phyloP scores from a whole-genome alignment of 2,329 filamentous ascomycete species.

The Verruconis gallopava region DNA sequence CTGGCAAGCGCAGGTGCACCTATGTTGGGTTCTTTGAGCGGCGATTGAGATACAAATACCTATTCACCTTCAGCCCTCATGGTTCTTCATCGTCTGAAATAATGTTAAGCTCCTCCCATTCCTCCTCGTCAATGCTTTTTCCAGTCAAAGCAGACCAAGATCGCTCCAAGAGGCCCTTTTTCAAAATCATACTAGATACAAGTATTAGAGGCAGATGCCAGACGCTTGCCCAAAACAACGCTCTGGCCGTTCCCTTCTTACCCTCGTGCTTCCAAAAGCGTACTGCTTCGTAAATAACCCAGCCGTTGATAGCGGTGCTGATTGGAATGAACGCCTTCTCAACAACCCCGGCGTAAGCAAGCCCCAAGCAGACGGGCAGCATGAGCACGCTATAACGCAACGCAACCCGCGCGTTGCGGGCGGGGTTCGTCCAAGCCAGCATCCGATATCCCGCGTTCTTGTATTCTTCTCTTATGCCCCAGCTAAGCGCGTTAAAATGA shows the following conservation, averaged over 20 bases:
- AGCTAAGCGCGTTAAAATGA: slow-evolving; percentile 91
- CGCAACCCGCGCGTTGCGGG: slow-evolving; percentile 73
- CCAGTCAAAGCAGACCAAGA: slow-evolving; percentile 27
- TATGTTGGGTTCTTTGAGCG: too few relatives aligned
- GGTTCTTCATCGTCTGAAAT: too few relatives aligned
- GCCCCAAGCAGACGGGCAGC: slow-evolving; percentile 69
- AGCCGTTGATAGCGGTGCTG: slow-evolving; percentile 70
- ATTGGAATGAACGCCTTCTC: slow-evolving; percentile 75
- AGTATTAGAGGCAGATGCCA: slow-evolving; percentile 89
- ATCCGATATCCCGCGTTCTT: slow-evolving; percentile 52
- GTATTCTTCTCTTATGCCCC: slow-evolving; percentile 84
- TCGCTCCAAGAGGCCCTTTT: slow-evolving; percentile 81
- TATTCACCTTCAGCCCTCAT: too few relatives aligned
- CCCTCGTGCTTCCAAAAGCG: slow-evolving; percentile 71
- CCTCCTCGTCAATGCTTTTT: slow-evolving; percentile 4
- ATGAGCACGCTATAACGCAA: slow-evolving; percentile 76
- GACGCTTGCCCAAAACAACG: slow-evolving; percentile 92
- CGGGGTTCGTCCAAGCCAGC: slow-evolving; percentile 80
- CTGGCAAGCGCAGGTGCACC: too few relatives aligned
- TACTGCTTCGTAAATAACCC: slow-evolving; percentile 70
- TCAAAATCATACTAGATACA: slow-evolving; percentile 80
- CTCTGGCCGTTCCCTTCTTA: slow-evolving; percentile 64
- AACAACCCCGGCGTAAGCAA: slow-evolving; percentile 70
- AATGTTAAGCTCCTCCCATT: slow-evolving; percentile 9
- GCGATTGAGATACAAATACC: too few relatives aligned